Evolutionary conservation across 202 grass and related monocot genomes (phyloP), one percentile per base, ranked within the genome.

Genomic region (Schoenoplectus triqueter): DNA sequence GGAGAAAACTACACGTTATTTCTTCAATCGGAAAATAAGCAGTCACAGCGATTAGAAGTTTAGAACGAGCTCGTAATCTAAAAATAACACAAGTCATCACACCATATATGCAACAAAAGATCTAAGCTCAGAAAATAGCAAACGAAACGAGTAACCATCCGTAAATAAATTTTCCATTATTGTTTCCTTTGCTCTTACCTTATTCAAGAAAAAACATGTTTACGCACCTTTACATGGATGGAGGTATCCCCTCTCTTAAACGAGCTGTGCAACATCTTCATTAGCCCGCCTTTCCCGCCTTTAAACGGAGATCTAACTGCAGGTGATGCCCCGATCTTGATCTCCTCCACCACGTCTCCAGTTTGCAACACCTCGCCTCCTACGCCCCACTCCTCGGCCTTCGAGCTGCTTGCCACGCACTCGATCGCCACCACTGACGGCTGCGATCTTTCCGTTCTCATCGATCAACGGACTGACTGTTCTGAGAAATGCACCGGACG

Each of bases 261-360:
- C 19, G 95, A 89, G 0, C 85, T 69, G 85, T 95, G 95, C 3
- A 98, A 89, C 3, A 90, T 88, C 91, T 95, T 95, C 91, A 88
- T 90, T 47, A 98, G 73, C 44, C 91, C 93, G 11, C 77, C 87
- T 70, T 87, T 91, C 42, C 95, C 93, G 50, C 95, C 90, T 85
- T 98, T 98, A 89, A 98, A 98, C 4, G 95, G 95, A 60, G 91
- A 88, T 75, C 78, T 87, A 81, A 93, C 68, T 71, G 83, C 10
- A 49, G 84, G 42, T 11, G 82, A 21, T 17, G 84, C 77, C 0
- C 88, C 84, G 80, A 98, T 94, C 87, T 88, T 91, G 13, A 98
- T 89, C 91, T 92, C 95, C 95, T 95, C 93, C 19, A 98, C 93
- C 19, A 98, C 93, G 86, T 95, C 95, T 64, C 95, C 95, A 6